Conservation (phyloP, 345 rosid genomes). For the Citropsis articulata region DNA sequence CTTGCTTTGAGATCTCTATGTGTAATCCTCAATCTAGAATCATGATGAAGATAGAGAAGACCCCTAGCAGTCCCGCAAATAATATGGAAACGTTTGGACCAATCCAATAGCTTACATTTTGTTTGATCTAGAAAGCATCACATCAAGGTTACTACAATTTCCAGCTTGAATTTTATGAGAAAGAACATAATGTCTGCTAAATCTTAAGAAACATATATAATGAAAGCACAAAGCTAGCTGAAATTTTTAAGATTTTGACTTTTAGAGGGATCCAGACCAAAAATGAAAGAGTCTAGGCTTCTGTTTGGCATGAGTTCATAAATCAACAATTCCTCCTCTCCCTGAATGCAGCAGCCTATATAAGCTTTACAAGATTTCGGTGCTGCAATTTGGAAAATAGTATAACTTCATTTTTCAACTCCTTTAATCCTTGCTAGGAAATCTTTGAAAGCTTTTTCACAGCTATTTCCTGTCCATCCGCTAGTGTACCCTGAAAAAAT, state of each 20-base stretch:
- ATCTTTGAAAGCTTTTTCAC: no score
- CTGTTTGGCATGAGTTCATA: slow-evolving; percentile 32
- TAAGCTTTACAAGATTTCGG: slow-evolving; percentile 45
- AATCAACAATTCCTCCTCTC: slow-evolving; percentile 29
- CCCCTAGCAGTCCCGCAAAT: slow-evolving; percentile 46
- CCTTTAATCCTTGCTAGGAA: no score
- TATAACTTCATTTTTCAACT: no score
- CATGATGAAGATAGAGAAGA: not conserved
- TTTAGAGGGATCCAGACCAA: not conserved
- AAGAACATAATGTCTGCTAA: no score
- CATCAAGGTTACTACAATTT: not conserved
- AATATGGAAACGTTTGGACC: slow-evolving; percentile 34
- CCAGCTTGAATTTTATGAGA: no score
- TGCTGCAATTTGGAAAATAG: slow-evolving; percentile 31
- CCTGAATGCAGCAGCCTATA: slow-evolving; percentile 30
- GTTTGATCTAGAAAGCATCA: slow-evolving; percentile 8
- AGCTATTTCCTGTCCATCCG: no score
- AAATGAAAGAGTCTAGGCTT: not conserved
- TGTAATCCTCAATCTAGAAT: no score
- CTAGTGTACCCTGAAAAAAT: no score
- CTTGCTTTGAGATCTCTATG: no score
- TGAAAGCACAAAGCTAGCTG: no score
- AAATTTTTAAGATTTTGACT: no score
- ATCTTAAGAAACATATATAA: no score
- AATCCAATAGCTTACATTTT: slow-evolving; percentile 15